These are phyloP conservation scores for Ceratopteris richardii DNA, from an alignment of 75 land plant genomes.

Conservation along the genomic window DNA sequence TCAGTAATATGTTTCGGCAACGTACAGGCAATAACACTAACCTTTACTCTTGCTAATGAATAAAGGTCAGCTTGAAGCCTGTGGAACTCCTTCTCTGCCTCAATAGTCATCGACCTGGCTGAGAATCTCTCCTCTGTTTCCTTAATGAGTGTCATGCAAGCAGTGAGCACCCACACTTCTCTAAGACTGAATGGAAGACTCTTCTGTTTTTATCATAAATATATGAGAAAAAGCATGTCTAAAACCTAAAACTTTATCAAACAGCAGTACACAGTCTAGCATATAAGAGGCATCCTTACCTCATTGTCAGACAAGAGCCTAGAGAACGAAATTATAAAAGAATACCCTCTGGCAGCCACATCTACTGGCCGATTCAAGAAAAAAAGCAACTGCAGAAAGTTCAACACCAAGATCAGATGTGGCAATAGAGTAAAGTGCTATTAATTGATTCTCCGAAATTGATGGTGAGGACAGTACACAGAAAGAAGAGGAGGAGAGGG, in stretches of 20 bases:
- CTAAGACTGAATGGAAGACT: constrained; percentile 86
- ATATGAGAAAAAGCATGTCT: too few species aligned
- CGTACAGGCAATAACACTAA: constrained; percentile 3
- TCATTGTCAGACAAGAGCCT: constrained; percentile 62
- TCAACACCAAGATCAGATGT: too few species aligned
- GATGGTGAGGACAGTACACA: too few species aligned
- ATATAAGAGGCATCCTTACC: constrained; percentile 44
- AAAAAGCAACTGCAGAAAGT: constrained; percentile 62
- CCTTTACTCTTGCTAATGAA: constrained; percentile 76
- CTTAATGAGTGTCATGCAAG: constrained; percentile 65
- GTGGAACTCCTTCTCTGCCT: constrained; percentile 76
- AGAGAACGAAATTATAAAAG: constrained; percentile 79
- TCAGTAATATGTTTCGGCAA: too few species aligned
- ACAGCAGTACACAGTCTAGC: too few species aligned
- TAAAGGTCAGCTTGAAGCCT: constrained; percentile 82
- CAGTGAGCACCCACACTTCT: constrained; percentile 90
- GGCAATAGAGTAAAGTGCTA: too few species aligned
- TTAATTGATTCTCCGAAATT: too few species aligned
- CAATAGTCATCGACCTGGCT: constrained; percentile 42
- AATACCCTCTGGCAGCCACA: constrained; percentile 76
- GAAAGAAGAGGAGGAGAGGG: too few species aligned
- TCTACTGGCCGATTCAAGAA: constrained; percentile 75
- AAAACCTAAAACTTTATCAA: too few species aligned
- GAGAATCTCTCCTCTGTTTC: constrained; percentile 46
- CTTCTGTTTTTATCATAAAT: constrained; percentile 38